These are phyloP conservation scores for Aspergillus jensenii DNA, from an alignment of 2,329 filamentous ascomycete species.

Conservation along the genomic window DNA sequence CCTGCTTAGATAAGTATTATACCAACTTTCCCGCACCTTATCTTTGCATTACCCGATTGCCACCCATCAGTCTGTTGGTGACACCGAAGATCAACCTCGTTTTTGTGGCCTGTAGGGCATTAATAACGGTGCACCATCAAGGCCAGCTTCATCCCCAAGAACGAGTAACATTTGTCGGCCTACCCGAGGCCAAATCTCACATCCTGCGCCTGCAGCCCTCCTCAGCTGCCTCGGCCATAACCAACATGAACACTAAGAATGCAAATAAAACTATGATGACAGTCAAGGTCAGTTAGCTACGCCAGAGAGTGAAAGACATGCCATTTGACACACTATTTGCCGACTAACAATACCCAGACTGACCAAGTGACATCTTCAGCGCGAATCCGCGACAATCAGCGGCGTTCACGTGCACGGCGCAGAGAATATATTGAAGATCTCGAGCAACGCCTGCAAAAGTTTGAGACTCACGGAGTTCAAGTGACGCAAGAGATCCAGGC, in stretches of 20 bases:
- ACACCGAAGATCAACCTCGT: neutral
- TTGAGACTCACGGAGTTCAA: slow-evolving; percentile 65
- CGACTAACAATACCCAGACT: neutral
- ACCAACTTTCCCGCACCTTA: neutral
- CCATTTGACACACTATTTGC: neutral
- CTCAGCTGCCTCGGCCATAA: neutral
- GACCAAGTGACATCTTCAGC: neutral
- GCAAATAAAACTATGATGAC: neutral
- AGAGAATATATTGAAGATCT: slow-evolving; percentile 35
- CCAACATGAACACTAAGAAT: neutral
- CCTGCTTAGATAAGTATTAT: neutral
- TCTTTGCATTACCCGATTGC: neutral
- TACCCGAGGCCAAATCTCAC: neutral
- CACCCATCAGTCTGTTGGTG: neutral
- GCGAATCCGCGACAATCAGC: neutral
- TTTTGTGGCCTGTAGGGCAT: neutral
- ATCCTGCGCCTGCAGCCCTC: neutral
- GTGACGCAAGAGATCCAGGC: slow-evolving; percentile 71
- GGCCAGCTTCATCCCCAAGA: neutral
- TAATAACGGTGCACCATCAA: neutral
- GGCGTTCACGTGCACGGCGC: neutral
- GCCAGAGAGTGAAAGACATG: neutral
- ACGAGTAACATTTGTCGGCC: neutral
- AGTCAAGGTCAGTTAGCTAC: neutral
- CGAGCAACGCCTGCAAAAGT: slow-evolving; percentile 62